Evolutionary conservation across 805 yeast genomes (phyloP).

Genomic region (Wickerhamiella sergipiensis): DNA sequence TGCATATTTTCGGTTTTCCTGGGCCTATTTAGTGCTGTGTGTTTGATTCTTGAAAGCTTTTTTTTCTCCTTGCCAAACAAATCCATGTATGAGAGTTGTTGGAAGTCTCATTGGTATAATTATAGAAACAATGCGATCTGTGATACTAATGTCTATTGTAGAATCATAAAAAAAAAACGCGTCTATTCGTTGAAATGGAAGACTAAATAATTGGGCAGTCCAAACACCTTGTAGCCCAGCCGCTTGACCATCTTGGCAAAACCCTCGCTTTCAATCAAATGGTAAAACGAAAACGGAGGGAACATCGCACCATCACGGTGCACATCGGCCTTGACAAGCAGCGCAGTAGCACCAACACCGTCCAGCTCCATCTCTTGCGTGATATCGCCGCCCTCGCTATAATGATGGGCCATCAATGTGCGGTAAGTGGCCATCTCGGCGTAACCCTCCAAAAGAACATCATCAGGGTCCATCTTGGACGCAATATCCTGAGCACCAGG

Average conservation of each 20-base stretch:
- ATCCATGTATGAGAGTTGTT: no score
- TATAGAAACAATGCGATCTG: no score
- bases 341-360: slow-evolving; percentile 97
- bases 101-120: background rate
- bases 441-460: slow-evolving; percentile 90
- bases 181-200: slow-evolving; percentile 68
- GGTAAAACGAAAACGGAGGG: slow-evolving; percentile 96
- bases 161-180: background rate
- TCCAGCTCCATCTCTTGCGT: slow-evolving; percentile 71
- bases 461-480: slow-evolving; percentile 61
- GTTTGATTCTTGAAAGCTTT: no score
- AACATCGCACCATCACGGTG: slow-evolving; percentile 99
- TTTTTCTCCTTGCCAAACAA: no score
- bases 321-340: slow-evolving; percentile 91
- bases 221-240: slow-evolving; percentile 79
- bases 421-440: slow-evolving; percentile 87
- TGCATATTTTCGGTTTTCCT: no score
- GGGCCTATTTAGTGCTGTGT: no score
- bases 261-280: slow-evolving; percentile 94
- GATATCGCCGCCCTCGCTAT: slow-evolving; percentile 50
- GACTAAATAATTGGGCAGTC: slow-evolving; percentile 88
- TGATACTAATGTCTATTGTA: no score
- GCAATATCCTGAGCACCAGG: slow-evolving; percentile 74
- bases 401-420: slow-evolving; percentile 83
- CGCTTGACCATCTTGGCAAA: slow-evolving; percentile 94